phyloP scores from a whole-genome alignment of 164 flowering plant genomes.

The Liriodendron chinense region DNA sequence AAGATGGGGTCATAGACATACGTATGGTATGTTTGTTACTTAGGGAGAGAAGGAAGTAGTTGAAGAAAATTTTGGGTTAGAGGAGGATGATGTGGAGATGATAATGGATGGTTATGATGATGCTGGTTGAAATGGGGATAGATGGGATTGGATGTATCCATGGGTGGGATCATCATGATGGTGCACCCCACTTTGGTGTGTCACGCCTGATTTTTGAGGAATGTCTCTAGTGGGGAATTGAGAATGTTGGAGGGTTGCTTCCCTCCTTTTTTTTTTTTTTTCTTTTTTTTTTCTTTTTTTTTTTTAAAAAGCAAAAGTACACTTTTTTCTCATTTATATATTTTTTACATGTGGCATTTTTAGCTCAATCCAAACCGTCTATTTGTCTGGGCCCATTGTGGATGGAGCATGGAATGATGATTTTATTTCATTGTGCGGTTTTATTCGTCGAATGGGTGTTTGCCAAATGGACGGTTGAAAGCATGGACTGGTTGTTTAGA shows the following conservation, averaged over 20 bases:
- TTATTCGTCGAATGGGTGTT: neutral
- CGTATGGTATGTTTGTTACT: neutral
- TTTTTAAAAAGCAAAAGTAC: neutral
- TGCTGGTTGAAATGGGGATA: constrained; percentile 7
- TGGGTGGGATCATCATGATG: constrained; percentile 41
- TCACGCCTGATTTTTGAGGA: constrained; percentile 63
- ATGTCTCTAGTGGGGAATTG: constrained; percentile 23
- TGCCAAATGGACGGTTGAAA: neutral
- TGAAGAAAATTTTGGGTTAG: constrained; percentile 7
- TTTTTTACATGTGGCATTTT: neutral
- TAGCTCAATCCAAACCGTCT: no score
- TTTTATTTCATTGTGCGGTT: neutral
- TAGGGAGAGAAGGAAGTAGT: neutral
- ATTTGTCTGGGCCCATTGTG: neutral
- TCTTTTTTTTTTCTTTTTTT: neutral
- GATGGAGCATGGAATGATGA: neutral
- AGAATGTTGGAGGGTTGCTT: constrained; percentile 15
- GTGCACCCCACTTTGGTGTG: constrained; percentile 64
- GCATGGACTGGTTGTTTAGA: no score
- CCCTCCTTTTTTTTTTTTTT: neutral
- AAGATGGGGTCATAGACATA: constrained; percentile 14
- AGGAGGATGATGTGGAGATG: constrained; percentile 19
- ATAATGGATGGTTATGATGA: constrained; percentile 7
- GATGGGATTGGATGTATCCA: neutral
- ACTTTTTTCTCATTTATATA: neutral